Conservation (phyloP, 257 asterid genomes). For the Coffea canephora region DNA sequence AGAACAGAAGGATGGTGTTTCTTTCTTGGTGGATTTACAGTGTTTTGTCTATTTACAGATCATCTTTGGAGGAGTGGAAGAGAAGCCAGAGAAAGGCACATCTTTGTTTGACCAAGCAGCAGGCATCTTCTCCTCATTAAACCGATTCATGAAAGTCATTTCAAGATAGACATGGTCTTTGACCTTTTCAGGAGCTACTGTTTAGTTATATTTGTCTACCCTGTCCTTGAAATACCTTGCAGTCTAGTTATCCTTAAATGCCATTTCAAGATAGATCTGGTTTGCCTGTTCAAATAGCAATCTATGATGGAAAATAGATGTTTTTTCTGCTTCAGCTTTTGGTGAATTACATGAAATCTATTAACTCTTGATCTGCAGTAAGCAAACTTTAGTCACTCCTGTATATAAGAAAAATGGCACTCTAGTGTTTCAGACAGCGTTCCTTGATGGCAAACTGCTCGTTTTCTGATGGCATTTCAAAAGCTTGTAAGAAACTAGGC, state of each 20-base stretch:
- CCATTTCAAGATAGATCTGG: background rate
- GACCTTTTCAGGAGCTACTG: background rate
- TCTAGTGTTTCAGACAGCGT: background rate
- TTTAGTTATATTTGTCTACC: background rate
- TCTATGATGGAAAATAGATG: background rate
- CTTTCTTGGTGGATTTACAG: background rate
- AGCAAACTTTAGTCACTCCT: background rate
- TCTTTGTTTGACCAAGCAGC: conserved; percentile 84
- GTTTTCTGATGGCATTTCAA: background rate
- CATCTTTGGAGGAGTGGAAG: conserved; percentile 62
- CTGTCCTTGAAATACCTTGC: background rate
- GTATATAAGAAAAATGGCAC: background rate
- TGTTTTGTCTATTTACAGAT: conserved; percentile 37
- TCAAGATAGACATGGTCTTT: conserved; percentile 44
- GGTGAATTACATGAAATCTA: background rate
- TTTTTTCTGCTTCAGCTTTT: background rate
- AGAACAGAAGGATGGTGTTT: background rate
- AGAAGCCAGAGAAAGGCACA: conserved; percentile 43
- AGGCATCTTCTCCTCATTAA: conserved; percentile 72
- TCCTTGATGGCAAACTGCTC: background rate
- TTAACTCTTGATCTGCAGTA: background rate
- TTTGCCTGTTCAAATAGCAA: background rate
- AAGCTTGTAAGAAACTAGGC: background rate
- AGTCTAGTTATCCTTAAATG: background rate
- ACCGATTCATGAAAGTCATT: conserved; percentile 83